These are phyloP conservation scores for Trichoderma virens DNA, from an alignment of 495 filamentous ascomycete genomes.

Conservation along the genomic window DNA sequence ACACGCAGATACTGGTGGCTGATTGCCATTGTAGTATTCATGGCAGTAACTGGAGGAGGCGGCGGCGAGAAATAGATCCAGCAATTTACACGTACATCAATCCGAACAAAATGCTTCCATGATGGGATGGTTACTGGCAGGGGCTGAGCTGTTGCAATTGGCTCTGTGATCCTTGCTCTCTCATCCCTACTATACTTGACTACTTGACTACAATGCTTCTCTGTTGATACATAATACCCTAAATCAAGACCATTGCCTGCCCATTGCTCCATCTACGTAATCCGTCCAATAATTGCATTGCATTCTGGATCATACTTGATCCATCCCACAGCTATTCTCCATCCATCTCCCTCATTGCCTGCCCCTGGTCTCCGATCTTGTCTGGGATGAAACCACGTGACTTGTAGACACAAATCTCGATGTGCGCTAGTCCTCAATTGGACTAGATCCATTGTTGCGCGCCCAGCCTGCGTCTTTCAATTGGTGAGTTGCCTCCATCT, in stretches of 20 bases:
- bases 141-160: not conserved
- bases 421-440: not conserved
- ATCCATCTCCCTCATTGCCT: not conserved
- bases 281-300: too few species aligned
- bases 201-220: too few species aligned
- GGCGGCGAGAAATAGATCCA: conserved; percentile 30
- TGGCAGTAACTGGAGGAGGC: conserved; percentile 33
- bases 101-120: not conserved
- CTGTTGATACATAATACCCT: not conserved
- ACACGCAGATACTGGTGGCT: conserved; percentile 46
- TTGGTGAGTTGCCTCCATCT: not conserved
- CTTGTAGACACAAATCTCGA: not conserved
- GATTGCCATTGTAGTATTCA: conserved; percentile 30
- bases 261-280: too few species aligned
- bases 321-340: too few species aligned
- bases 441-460: not conserved
- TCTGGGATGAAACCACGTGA: conserved; percentile 5
- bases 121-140: not conserved
- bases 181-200: not conserved
- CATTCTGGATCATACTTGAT: too few species aligned
- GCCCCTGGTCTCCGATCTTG: not conserved
- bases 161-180: not conserved
- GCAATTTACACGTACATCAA: conserved; percentile 11
- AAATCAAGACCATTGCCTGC: too few species aligned
- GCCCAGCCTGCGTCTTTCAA: not conserved